Base-by-base conservation (phyloP, 345 rosid genomes). In the Angophora floribunda region DNA sequence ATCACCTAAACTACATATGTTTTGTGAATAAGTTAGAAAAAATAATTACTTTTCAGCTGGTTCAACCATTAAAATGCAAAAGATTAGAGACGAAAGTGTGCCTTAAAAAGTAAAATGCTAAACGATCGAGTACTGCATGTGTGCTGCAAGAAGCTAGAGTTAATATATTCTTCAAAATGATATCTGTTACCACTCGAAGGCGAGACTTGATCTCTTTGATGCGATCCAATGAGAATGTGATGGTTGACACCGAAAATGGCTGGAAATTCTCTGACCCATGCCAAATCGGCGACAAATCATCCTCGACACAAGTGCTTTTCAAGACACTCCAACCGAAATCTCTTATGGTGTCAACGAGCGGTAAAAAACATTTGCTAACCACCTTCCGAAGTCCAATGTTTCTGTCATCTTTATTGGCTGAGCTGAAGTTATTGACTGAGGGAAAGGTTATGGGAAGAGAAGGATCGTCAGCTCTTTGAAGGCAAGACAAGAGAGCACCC, bases 401-500 rank as follows among this genome's bases (percentile, higher is more conserved):
- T 32, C 45, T 67, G 79, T 32, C 24, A 32, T 32, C 45, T 8
- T 67, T 67, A 32, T 32, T 67, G 79, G 11, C 79, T 67, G 70
- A 63, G 70, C 36, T 63, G 70, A n/a, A 86, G 44, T 55, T 44
- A 15, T 57, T 45, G 21, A 86, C 50, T 7, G 86, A 82, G 50
- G 89, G 89, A 52, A 87, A 87, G 49, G 86, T 80, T 57, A 87
- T 9, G 3, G 89, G 89, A 13, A 80, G 86, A 22, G 88, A 89
- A 88, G 95, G 95, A 16, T 91, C 45, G 24, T 95, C 95, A 24
- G 93, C 95, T 86, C 95, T 89, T 86, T 92, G 91, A 7, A 95
- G 88, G 65, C 94, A 92, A 79, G 95, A 95, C 65, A 95, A 91
- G 30, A 95, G 93, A 61, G 93, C 93, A 19, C 93, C 93, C 93